These are phyloP conservation scores for Urtica urens DNA, from an alignment of 306 rosid species.

Conservation along the genomic window DNA sequence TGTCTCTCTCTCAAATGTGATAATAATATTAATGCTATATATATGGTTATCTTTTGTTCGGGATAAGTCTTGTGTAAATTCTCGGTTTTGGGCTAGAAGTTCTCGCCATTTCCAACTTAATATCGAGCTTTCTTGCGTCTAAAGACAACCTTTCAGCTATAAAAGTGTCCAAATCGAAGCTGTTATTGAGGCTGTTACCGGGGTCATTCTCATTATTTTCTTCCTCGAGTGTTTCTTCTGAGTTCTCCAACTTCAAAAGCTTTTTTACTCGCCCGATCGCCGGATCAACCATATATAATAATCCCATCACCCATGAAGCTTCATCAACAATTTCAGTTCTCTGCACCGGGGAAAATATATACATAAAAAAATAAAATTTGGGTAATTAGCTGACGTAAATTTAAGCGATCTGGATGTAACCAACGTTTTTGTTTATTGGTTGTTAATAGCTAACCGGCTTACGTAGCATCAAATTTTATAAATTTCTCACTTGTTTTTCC, in stretches of 20 bases:
- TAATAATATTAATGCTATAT: too few species aligned
- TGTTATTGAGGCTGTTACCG: too few species aligned
- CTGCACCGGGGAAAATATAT: constrained; percentile 37
- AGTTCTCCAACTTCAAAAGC: constrained; percentile 45
- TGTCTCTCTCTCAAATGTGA: too few species aligned
- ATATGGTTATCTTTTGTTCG: too few species aligned
- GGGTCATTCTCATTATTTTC: constrained; percentile 21
- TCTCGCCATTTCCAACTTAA: constrained; percentile 38
- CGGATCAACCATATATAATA: constrained; percentile 82
- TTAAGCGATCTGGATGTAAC: too few species aligned
- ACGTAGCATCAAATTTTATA: too few species aligned
- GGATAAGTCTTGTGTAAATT: constrained; percentile 1
- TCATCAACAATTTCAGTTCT: constrained; percentile 92
- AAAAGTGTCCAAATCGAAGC: constrained; percentile 67
- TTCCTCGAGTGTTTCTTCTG: constrained; percentile 18
- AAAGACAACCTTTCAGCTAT: constrained; percentile 39
- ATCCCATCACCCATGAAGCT: constrained; percentile 92
- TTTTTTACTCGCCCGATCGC: constrained; percentile 83
- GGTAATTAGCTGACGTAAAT: too few species aligned
- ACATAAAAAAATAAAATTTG: too few species aligned
- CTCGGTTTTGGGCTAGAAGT: constrained; percentile 18
- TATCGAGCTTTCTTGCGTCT: constrained; percentile 53
- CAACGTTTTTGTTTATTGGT: too few species aligned
- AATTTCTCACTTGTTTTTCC: too few species aligned
- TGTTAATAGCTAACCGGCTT: too few species aligned